Base-by-base conservation (phyloP, 495 filamentous ascomycete species). In the Penicillium simplicissimum region DNA sequence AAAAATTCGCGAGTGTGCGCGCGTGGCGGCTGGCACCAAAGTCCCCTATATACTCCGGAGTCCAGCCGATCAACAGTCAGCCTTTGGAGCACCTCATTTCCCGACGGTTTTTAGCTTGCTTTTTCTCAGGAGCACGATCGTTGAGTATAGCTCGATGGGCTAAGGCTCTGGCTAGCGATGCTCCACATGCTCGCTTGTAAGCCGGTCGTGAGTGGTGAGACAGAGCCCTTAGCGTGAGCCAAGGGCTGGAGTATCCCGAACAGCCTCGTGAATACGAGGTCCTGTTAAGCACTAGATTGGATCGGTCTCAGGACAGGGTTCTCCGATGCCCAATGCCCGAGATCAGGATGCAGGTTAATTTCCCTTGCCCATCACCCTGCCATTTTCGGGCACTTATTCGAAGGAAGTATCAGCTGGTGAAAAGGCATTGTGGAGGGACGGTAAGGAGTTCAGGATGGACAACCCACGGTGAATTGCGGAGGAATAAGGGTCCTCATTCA, bases 241-340 rank as follows among this genome's bases (percentile, higher is more conserved):
- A 14, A 45, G 33, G 40, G 55, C 55, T 57, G 36, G 14, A 34
- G 28, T 0, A 14, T 40, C 35, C 36, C 14, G 11, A 56, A 43
- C 35, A 45, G 33, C 38, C 31, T 33, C 10, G 21, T 31, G 55
- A 57, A 57, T 45, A 57, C 55, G 55, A 57, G 55, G 55, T 45
- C 37, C 9, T 31, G 31, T 15, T 45, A 21, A 42, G 36, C 33
- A 53, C 9, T 4, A 19, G 4, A 53, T 53, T 53, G 51, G 51
- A 53, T 33, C 17, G 25, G 38, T 57, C 55, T 45, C 53, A 53
- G 33, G 28, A 36, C 15, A 19, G n/a, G 9, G 14, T 35, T 37
- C 35, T 31, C 9, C 13, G 23, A 47, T 31, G 45, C 51, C 51
- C 31, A 36, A 36, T 21, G 8, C 33, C 31, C 2, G 9, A n/a